phyloP scores from a whole-genome alignment of 768 basidiomycete genomes.

The Termitomyces eurrhizus region DNA sequence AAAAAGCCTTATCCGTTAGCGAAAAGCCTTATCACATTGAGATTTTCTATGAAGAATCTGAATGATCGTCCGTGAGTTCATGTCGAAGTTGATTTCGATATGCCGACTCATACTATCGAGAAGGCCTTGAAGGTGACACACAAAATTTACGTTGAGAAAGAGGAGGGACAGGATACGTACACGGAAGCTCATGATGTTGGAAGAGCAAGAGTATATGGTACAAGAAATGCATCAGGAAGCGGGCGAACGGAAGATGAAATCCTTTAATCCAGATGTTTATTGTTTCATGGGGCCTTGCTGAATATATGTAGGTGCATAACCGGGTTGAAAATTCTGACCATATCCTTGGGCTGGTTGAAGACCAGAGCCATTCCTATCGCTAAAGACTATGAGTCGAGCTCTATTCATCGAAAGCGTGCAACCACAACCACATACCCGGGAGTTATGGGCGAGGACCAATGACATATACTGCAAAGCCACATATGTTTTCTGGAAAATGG shows the following conservation, averaged over 20 bases:
- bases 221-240: neutral
- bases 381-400: neutral
- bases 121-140: neutral
- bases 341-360: slow-evolving; percentile 20
- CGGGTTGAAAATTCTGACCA: slow-evolving; percentile 29
- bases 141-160: neutral
- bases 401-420: neutral
- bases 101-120: neutral
- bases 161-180: neutral
- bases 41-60: neutral
- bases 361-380: slow-evolving; percentile 22
- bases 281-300: slow-evolving; percentile 19
- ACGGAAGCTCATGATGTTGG: neutral
- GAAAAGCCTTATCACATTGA: neutral
- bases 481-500: slow-evolving; percentile 59
- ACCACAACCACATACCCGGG: slow-evolving; percentile 38
- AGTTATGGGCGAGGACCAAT: slow-evolving; percentile 53
- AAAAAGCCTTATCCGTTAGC: neutral
- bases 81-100: neutral
- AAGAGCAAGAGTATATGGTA: neutral
- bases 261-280: neutral
- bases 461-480: slow-evolving; percentile 72
- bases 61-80: neutral
- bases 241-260: neutral
- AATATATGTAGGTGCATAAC: slow-evolving; percentile 39